These are phyloP conservation scores for Phytophthora fragariaefolia DNA, from an alignment of 352 stramenopile genomes.

Conservation along the genomic window DNA sequence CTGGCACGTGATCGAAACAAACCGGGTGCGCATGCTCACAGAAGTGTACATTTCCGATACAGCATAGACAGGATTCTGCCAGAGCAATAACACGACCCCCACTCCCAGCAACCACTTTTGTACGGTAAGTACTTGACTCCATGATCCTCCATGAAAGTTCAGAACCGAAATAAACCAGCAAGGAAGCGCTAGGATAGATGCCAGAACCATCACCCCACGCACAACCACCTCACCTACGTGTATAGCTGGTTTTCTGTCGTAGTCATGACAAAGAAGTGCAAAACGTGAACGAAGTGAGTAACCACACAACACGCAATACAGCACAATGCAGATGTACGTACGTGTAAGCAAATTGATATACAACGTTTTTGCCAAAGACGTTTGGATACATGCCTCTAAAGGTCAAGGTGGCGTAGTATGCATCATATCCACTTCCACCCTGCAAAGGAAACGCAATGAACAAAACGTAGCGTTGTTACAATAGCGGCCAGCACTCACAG, in stretches of 20 bases:
- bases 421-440: constrained; percentile 67
- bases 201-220: constrained; percentile 60
- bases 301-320: not conserved
- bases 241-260: constrained; percentile 65
- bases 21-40: constrained; percentile 65
- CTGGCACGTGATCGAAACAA: constrained; percentile 71
- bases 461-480: not conserved
- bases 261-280: not conserved
- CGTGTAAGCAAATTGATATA: constrained; percentile 86
- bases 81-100: constrained; percentile 76
- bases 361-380: constrained; percentile 62
- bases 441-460: constrained; percentile 23
- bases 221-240: constrained; percentile 77
- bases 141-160: constrained; percentile 60
- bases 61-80: constrained; percentile 84
- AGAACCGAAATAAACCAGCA: constrained; percentile 76
- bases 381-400: constrained; percentile 84
- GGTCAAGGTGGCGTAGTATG: constrained; percentile 64
- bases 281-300: too few relatives aligned
- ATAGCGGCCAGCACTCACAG: not conserved
- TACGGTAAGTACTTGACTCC: constrained; percentile 59
- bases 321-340: constrained; percentile 38
- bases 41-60: constrained; percentile 62
- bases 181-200: constrained; percentile 67
- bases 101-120: constrained; percentile 80